Conservation (phyloP, 257 asterid genomes). For the Nicotiana knightiana region DNA sequence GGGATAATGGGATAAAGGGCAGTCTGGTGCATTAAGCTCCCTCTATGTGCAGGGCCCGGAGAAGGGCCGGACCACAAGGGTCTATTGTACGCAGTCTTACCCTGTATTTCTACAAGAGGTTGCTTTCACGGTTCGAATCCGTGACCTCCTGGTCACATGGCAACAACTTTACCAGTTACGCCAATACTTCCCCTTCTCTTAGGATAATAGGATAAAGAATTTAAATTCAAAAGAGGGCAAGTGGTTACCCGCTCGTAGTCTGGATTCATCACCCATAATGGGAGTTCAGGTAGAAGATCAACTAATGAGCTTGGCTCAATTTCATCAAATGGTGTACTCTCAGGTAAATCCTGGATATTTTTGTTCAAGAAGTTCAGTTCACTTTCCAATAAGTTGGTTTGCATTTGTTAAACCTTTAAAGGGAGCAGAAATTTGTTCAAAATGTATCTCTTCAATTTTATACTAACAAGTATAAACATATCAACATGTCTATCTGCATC, state of each 20-base stretch:
- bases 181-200: not conserved
- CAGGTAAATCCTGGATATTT: slow-evolving; percentile 38
- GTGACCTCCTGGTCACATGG: no score
- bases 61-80: no score
- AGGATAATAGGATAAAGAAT: not conserved
- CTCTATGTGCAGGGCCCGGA: no score
- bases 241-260: slow-evolving; percentile 65
- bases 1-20: not conserved
- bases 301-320: slow-evolving; percentile 28
- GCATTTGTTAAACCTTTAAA: not conserved
- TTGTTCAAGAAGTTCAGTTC: not conserved
- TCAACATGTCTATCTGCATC: not conserved
- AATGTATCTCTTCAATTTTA: not conserved
- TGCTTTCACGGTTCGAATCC: no score
- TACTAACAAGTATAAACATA: not conserved
- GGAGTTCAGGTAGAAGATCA: slow-evolving; percentile 60
- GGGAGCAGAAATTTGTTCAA: not conserved
- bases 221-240: not conserved
- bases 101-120: no score
- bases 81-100: no score
- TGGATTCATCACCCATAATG: slow-evolving; percentile 79
- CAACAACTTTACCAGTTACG: no score
- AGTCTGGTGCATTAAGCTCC: no score
- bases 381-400: not conserved
- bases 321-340: slow-evolving; percentile 21